A percentile compares a stretch with the other conserved stretches of the same genome.
Evolutionary conservation across 2,329 filamentous ascomycete genomes (phyloP).

Genomic region (Cladorrhinum sp.): DNA sequence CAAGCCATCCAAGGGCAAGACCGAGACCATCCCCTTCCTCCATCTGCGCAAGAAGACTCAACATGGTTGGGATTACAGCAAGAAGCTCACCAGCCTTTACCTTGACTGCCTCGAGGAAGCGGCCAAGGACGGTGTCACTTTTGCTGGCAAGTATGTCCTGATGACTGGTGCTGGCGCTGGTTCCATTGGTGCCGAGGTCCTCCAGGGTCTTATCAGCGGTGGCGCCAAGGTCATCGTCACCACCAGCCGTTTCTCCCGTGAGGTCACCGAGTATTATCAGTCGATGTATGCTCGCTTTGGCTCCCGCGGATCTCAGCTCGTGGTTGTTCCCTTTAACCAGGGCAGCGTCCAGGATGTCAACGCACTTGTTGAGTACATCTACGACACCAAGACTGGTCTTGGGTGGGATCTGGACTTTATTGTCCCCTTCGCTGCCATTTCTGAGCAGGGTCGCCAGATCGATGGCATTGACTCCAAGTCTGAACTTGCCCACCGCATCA

Average conservation of each 20-base stretch:
- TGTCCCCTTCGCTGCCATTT: slow-evolving; percentile 94
- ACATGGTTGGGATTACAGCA: slow-evolving; percentile 98
- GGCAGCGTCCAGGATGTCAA: slow-evolving; percentile 98
- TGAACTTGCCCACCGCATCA: slow-evolving; percentile 96
- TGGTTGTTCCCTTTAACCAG: slow-evolving; percentile 98
- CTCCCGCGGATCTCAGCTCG: slow-evolving; percentile 89
- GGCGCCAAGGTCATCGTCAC: slow-evolving; percentile 96
- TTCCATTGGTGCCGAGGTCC: slow-evolving; percentile 94
- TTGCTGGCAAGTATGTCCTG: slow-evolving; percentile 90
- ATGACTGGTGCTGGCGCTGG: slow-evolving; percentile 99
- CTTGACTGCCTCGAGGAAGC: slow-evolving; percentile 88
- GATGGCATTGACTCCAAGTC: slow-evolving; percentile 96
- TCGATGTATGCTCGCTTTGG: slow-evolving; percentile 96
- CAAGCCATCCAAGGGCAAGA: slow-evolving; percentile 70
- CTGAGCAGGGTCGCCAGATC: slow-evolving; percentile 96
- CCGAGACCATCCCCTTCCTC: slow-evolving; percentile 96
- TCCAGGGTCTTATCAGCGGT: slow-evolving; percentile 93
- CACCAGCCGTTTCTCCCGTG: slow-evolving; percentile 91
- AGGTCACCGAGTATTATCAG: slow-evolving; percentile 99
- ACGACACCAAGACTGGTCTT: slow-evolving; percentile 91
- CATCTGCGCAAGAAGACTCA: slow-evolving; percentile 92
- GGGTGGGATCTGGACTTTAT: slow-evolving; percentile 98
- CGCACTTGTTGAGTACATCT: slow-evolving; percentile 91
- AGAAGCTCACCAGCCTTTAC: slow-evolving; percentile 92
- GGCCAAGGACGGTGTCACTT: slow-evolving; percentile 82